Evolutionary conservation across 257 asterid genomes (phyloP), one percentile per base, ranked within the genome.

Genomic region (Solanum boliviense): DNA sequence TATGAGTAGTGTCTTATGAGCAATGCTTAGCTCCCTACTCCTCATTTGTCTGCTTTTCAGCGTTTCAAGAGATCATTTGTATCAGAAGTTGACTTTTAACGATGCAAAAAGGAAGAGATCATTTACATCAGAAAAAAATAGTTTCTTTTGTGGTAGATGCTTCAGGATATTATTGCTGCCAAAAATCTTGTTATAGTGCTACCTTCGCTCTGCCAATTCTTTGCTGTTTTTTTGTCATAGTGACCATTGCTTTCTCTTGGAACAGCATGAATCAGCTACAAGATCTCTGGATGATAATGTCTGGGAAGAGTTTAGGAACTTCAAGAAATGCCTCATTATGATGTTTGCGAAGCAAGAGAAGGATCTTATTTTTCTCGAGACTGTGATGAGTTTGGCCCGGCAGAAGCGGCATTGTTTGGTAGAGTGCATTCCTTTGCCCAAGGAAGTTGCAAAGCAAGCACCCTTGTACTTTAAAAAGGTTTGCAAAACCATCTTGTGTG

Each of bases 391-490:
- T 44, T 89, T 97, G 93, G 88, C 97, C 83, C 92, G 88, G 62
- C 99, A 96, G 88, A 94, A 91, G 58, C 95, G 98, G 70, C 99
- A 97, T 91, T 97, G 99, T 87, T 85, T 97, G 93, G 93, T 97
- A 34, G 99, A 97, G 92, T 97, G 99, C 44, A 86, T 97, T 38
- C 99, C 99, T 89, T 32, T 97, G 91, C 95, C 99, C 56, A 95
- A 87, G 39, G 94, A 93, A 85, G 73, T 93, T 48, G 99, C 98
- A 10, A 95, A 94, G 90, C 98, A 95, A 93, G 99, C 96, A 52
- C 99, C 99, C 78, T 90, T 95, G 62, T 97, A 95, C 92, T 97
- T 95, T 91, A 97, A 97, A 94, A 96, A 97, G 99, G 99, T 95
- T 39, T 85, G 90, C 23, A 46, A 27, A 18, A 16, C 41, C 18